These are phyloP conservation scores for Hemerocallis citrina DNA, from an alignment of 106 monocot genomes.

Conservation along the genomic window DNA sequence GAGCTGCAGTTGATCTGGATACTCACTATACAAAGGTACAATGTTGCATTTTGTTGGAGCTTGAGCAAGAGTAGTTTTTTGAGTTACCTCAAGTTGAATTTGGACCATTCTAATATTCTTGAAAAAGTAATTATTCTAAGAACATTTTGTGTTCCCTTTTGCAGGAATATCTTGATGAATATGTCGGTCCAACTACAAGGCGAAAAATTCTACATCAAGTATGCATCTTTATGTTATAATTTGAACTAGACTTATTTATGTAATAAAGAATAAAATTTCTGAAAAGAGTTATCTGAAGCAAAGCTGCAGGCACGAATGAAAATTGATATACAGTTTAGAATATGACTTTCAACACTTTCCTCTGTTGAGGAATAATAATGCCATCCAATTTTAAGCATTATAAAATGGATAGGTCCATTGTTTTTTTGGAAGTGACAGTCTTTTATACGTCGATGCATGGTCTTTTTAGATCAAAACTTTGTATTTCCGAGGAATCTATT, in stretches of 20 bases:
- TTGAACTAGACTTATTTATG: too few relatives aligned
- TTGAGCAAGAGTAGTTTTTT: too few relatives aligned
- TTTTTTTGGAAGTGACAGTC: too few relatives aligned
- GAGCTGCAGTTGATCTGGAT: constrained; percentile 92
- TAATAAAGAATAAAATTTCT: too few relatives aligned
- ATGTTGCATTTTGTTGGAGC: too few relatives aligned
- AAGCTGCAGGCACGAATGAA: too few relatives aligned
- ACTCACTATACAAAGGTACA: constrained; percentile 85
- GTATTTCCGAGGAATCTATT: not conserved
- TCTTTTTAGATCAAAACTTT: not conserved
- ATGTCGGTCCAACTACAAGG: constrained; percentile 63
- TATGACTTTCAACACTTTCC: not conserved
- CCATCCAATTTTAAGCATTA: too few relatives aligned
- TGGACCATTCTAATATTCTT: not conserved
- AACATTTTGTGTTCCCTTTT: not conserved
- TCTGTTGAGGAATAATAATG: not conserved
- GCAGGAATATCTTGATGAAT: constrained; percentile 95
- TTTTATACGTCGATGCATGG: too few relatives aligned
- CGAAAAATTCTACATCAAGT: constrained; percentile 75
- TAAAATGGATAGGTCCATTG: too few relatives aligned
- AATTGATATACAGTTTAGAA: not conserved
- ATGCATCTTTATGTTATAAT: constrained; percentile 12
- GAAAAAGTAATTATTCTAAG: not conserved
- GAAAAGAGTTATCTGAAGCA: too few relatives aligned
- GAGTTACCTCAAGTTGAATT: not conserved